Evolutionary conservation across 2,329 filamentous ascomycete species (phyloP), one percentile per base, ranked within the genome.

Genomic region (Xylariaceae sp.): DNA sequence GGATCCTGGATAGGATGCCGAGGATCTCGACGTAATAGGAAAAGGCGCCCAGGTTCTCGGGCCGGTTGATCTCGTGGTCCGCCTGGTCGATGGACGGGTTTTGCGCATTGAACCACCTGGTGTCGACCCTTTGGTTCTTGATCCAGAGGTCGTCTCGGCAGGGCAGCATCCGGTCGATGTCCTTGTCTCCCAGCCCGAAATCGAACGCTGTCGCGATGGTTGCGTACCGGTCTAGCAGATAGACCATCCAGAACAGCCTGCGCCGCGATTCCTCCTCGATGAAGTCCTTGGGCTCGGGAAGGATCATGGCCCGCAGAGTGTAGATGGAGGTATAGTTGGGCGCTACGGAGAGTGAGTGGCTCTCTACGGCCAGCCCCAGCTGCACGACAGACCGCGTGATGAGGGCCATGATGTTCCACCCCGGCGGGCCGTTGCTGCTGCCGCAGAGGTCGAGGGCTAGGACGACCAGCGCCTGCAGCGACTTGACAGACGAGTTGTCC

Each of bases 241-340:
- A 96, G 9, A 94, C 81, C 81, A 94, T 90, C 89, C 89, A 96
- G 61, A 96, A 94, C 1, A 95, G 68, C 17, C 89, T 73, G 18
- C 89, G 75, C 18, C 88, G 73, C 29, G 85, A 85, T 60, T 96
- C 89, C 45, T 95, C 89, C 57, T 95, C 88, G 40, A 94, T 83
- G 61, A 89, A 95, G 45, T 88, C 85, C 35, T 78, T 81, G 0
- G 89, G 76, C 44, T 94, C 88, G 0, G 88, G 85, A 0, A 95
- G 69, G 3, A 90, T 81, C 68, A 89, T 89, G 12, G 88, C 87
- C 38, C 88, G 75, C 31, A 94, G 68, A 0, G 88, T 95, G 58
- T 94, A 94, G 32, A 95, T 95, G 0, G 89, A 94, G 2, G 83
- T 80, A 58, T 84, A 88, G 39, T 80, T 75, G 1, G 88, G 87